Percentiles rank a stretch among this genome's conserved stretches.
phyloP scores from a whole-genome alignment of 116 monocot species.

The Zostera marina region DNA sequence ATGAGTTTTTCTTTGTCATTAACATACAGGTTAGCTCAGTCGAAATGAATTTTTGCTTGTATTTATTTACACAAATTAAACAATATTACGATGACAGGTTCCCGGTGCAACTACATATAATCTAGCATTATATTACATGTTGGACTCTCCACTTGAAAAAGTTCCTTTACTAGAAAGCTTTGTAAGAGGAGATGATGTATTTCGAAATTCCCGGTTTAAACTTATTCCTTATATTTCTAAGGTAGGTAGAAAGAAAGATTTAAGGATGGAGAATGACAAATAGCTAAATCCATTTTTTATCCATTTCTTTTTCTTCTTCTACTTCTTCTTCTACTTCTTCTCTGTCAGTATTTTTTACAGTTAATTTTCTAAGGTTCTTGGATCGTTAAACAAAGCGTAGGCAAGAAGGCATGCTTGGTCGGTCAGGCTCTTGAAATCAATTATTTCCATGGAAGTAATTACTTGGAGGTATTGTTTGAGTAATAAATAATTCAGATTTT shows the following conservation, averaged over 20 bases:
- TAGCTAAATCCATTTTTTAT: not conserved
- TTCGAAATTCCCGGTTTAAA: constrained; percentile 84
- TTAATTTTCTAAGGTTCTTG: constrained; percentile 45
- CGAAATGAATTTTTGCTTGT: not conserved
- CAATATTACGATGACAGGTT: constrained; percentile 46
- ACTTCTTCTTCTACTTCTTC: no score
- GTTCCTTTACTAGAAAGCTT: constrained; percentile 61
- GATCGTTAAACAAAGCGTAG: constrained; percentile 96
- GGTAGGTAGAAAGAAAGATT: constrained; percentile 17
- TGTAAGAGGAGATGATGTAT: constrained; percentile 72
- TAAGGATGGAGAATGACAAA: not conserved
- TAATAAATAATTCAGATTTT: no score
- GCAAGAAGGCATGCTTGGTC: constrained; percentile 79
- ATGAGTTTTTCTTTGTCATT: constrained; percentile 76
- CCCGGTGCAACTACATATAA: constrained; percentile 80
- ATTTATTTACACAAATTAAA: no score
- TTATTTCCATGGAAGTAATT: constrained; percentile 69
- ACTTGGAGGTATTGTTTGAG: constrained; percentile 58
- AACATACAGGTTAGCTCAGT: constrained; percentile 77
- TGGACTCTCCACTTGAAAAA: constrained; percentile 49
- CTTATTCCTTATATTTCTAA: constrained; percentile 89
- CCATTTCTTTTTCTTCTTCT: not conserved
- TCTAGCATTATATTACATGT: constrained; percentile 78
- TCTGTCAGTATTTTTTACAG: not conserved
- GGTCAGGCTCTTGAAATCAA: constrained; percentile 80